Evolutionary conservation across 441 rosid species (phyloP).

Genomic region (Eruca vesicaria): DNA sequence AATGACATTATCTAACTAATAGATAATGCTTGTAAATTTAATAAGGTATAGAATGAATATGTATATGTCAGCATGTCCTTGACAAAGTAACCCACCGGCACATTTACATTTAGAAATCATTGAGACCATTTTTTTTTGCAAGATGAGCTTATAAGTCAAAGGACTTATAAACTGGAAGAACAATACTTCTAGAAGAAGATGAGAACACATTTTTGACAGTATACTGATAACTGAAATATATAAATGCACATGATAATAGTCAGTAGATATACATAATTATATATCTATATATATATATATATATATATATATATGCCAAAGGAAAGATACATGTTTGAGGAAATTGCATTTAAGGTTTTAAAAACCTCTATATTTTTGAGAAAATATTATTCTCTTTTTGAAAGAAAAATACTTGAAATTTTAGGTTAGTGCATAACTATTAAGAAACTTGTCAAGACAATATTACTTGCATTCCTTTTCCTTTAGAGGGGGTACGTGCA

Average conservation of each 20-base stretch:
- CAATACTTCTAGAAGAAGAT: conserved; percentile 1
- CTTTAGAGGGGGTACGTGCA: too few species aligned
- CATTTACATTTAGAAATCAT: background rate
- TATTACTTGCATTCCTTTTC: too few species aligned
- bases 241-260: background rate
- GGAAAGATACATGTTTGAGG: conserved; percentile 1
- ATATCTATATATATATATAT: background rate
- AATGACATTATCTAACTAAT: background rate
- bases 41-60: background rate
- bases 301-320: background rate
- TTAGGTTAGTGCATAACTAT: too few species aligned
- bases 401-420: too few species aligned
- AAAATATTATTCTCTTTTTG: too few species aligned
- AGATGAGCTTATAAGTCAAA: background rate
- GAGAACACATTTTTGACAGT: background rate
- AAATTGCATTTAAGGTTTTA: conserved; percentile 19
- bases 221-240: background rate
- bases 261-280: background rate
- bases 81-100: background rate
- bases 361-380: too few species aligned
- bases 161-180: background rate
- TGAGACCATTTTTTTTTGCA: background rate
- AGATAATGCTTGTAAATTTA: background rate
- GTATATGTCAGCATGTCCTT: background rate
- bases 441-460: too few species aligned